Base-by-base conservation (phyloP, 352 stramenopile species). In the Blastocystis sp. region DNA sequence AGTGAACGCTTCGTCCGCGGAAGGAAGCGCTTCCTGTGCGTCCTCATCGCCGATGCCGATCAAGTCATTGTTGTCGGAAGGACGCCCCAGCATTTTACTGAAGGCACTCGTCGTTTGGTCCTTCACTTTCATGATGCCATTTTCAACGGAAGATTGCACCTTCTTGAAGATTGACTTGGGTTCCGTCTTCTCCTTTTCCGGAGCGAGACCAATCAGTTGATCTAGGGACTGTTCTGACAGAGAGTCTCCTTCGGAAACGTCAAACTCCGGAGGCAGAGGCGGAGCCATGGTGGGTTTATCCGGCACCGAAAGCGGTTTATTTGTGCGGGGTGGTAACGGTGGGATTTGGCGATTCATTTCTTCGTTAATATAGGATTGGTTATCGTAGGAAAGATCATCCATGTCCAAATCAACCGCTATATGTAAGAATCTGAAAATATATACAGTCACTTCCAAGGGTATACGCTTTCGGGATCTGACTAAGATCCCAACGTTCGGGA, bases 71-170 rank as follows among this genome's bases (percentile, higher is more conserved):
- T 56, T 48, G 24, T 38, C 54, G 16, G 69, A 79, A 40, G 69
- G 40, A 40, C 69, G 69, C 7, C 69, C 42, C 3, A 64, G 27
- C 4, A 79, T 57, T 8, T 44, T 38, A 59, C 49, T 79, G 29
- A 54, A 32, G 0, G 48, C 49, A 8, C 9, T 63, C 32, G 38
- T 59, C 24, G 69, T 79, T 3, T 72, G 61, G 1, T 56, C 69
- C 53, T 79, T 79, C 32, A 79, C 49, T n/a, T 61, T 63, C 27
- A 36, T 72, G 61, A n/a, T n/a, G n/a, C n/a, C n/a, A 72, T 27
- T 59, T 59, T 27, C 51, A 59, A 75, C 9, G 24, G 69, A 79
- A 18, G 11, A 36, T 18, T 49, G 40, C n/a, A 79, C 48, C 53
- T 79, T 79, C 69, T 79, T 54, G 7, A 79, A 29, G 4, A 79